Evolutionary conservation across 345 rosid genomes (phyloP), one percentile per base, ranked within the genome.

Genomic region (Syzygium grande): DNA sequence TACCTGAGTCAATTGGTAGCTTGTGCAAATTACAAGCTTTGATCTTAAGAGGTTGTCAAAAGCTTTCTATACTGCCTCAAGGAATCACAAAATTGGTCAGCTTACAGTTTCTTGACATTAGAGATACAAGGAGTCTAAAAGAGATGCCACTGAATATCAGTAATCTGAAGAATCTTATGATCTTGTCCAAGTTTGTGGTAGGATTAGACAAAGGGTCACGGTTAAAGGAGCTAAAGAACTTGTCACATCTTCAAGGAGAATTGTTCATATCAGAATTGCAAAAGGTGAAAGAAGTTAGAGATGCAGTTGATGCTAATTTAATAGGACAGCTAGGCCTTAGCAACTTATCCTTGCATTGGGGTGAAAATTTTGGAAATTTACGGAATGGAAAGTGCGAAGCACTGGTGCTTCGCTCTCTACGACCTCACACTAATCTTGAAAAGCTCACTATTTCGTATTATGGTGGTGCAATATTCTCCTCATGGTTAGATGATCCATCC

Each of bases 1-100:
- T 63, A 29, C 77, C 77, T 0, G 22, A 63, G 21, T 3, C 21
- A 0, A 63, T 63, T 63, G 41, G 2, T 2, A 0, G 1, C 41
- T 29, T 63, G 77, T 63, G 41, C 77, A 63, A 29, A 6, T 63
- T 63, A 29, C 41, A 63, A 29, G 41, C 38, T 63, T 63, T 63
- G 77, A 15, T 63, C 22, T 63, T 63, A 29, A 29, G 77, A 63
- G 41, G 5, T 15, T 63, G 77, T 29, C 4, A 7, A 14, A 2
- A 7, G 0, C 41, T 63, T 15, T 63, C 41, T 5, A 63, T 1
- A 2, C 15, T 63, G 77, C 77, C 77, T 63, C 1, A 29, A 8
- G 2, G 22, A 6, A 63, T 63, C 77, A 63, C 77, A 15, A 63
- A 63, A 19, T 29, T 63, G 2, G 41, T 63, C 22, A 14, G 0